These are phyloP conservation scores for Silene latifolia DNA, from an alignment of 148 eudicot genomes.

Conservation along the genomic window DNA sequence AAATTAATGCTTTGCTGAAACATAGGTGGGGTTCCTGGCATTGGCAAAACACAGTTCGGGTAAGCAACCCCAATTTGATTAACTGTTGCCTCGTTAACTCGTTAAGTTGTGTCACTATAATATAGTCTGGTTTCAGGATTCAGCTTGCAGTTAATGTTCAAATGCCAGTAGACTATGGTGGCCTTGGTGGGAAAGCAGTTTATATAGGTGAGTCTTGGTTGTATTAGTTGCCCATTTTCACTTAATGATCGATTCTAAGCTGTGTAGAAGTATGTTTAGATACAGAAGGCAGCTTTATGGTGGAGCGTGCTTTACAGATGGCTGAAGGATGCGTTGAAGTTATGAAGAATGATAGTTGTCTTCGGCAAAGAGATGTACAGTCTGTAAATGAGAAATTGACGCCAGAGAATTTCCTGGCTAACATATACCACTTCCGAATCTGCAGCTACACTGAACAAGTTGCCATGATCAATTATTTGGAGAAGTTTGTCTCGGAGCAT, in stretches of 20 bases:
- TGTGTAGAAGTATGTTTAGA: slow-evolving; percentile 43
- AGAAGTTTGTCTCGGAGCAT: slow-evolving; percentile 74
- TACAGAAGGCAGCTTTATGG: slow-evolving; percentile 99
- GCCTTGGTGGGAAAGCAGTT: slow-evolving; percentile 83
- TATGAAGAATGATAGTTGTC: slow-evolving; percentile 43
- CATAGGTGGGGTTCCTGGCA: slow-evolving; percentile 92
- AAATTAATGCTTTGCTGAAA: slow-evolving; percentile 14
- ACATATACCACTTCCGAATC: slow-evolving; percentile 76
- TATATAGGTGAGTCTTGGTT: slow-evolving; percentile 58
- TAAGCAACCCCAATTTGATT: slow-evolving; percentile 24
- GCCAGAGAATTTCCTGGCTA: slow-evolving; percentile 68
- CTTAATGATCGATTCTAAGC: slow-evolving; percentile 25
- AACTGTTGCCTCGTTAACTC: background rate
- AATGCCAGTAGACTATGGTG: slow-evolving; percentile 76
- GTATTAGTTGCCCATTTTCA: slow-evolving; percentile 6
- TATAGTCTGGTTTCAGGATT: slow-evolving; percentile 53
- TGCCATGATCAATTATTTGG: slow-evolving; percentile 77
- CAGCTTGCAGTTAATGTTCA: slow-evolving; percentile 95
- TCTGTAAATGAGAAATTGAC: slow-evolving; percentile 33
- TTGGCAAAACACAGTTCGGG: slow-evolving; percentile 98
- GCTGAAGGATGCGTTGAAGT: slow-evolving; percentile 83
- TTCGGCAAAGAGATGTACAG: slow-evolving; percentile 36
- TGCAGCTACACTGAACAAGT: slow-evolving; percentile 96
- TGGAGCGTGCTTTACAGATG: slow-evolving; percentile 89
- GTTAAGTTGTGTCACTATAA: slow-evolving; percentile 14